A percentile compares a stretch with the other conserved stretches of the same genome.
Evolutionary conservation across 306 rosid genomes (phyloP).

Genomic region (Fagus crenata): DNA sequence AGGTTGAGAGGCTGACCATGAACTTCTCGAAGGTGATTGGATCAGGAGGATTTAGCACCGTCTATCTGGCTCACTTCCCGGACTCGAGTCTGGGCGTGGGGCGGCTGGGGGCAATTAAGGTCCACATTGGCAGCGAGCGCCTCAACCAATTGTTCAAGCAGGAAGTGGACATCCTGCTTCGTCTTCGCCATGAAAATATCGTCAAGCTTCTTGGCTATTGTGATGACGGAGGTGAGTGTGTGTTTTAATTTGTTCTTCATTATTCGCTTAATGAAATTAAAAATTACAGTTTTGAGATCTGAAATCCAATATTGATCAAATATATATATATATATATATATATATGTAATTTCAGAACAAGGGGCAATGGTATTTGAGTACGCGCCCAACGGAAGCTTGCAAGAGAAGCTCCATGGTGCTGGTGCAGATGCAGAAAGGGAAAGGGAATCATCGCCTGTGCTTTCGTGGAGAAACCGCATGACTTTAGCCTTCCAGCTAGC

Average conservation of each 20-base stretch:
- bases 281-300: not conserved
- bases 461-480: conserved; percentile 47
- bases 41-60: conserved; percentile 51
- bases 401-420: conserved; percentile 44
- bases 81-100: not conserved
- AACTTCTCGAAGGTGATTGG: conserved; percentile 42
- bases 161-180: conserved; percentile 43
- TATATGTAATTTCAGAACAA: conserved; percentile 23
- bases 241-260: not conserved
- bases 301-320: not conserved
- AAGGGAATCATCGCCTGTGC: not conserved
- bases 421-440: not conserved
- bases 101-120: conserved; percentile 37
- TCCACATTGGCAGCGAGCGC: conserved; percentile 38
- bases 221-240: conserved; percentile 35
- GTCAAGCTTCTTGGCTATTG: conserved; percentile 43
- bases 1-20: conserved; percentile 35
- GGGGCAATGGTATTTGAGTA: conserved; percentile 50
- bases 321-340: too few species aligned
- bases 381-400: conserved; percentile 42
- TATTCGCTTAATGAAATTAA: not conserved
- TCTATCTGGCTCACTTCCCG: conserved; percentile 35
- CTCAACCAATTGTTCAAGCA: conserved; percentile 41
- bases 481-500: conserved; percentile 44
- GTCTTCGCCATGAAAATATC: conserved; percentile 36